A percentile compares a stretch with the other conserved stretches of the same genome.
Evolutionary conservation across 1,139 yeast species (phyloP).

Genomic region (Zygotorulaspora mrakii): DNA sequence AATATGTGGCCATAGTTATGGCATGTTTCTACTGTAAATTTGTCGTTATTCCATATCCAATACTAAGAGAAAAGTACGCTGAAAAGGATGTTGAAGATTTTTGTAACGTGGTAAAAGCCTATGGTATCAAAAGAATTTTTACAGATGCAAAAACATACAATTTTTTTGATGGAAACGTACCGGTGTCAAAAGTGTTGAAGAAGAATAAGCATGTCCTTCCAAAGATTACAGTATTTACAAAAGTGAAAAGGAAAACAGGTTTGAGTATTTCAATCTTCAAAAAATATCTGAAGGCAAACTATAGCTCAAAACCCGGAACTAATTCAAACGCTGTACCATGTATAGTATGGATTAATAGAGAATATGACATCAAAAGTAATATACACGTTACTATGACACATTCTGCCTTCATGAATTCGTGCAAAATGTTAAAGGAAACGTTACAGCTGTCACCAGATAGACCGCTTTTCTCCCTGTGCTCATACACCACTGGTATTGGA

Average conservation of each 20-base stretch:
- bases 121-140: constrained; percentile 65
- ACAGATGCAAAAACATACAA: constrained; percentile 76
- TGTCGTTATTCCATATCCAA: constrained; percentile 74
- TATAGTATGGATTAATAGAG: constrained; percentile 38
- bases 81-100: constrained; percentile 76
- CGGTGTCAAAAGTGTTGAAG: constrained; percentile 45
- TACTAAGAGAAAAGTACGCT: constrained; percentile 64
- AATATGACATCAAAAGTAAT: constrained; percentile 25
- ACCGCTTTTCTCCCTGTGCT: constrained; percentile 80
- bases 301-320: constrained; percentile 25
- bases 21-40: constrained; percentile 86
- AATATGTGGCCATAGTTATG: constrained; percentile 73
- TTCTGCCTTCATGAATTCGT: constrained; percentile 64
- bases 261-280: constrained; percentile 22
- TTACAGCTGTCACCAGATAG: constrained; percentile 72
- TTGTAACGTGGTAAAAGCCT: constrained; percentile 62
- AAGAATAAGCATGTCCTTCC: constrained; percentile 33
- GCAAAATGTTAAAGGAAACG: constrained; percentile 88
- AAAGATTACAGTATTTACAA: constrained; percentile 33
- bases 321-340: constrained; percentile 21
- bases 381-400: constrained; percentile 44
- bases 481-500: constrained; percentile 83
- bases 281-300: constrained; percentile 21
- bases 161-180: constrained; percentile 54
- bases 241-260: constrained; percentile 30